These are phyloP conservation scores for Hyaloperonospora arabidopsidis DNA, from an alignment of 352 stramenopile genomes.

Conservation along the genomic window DNA sequence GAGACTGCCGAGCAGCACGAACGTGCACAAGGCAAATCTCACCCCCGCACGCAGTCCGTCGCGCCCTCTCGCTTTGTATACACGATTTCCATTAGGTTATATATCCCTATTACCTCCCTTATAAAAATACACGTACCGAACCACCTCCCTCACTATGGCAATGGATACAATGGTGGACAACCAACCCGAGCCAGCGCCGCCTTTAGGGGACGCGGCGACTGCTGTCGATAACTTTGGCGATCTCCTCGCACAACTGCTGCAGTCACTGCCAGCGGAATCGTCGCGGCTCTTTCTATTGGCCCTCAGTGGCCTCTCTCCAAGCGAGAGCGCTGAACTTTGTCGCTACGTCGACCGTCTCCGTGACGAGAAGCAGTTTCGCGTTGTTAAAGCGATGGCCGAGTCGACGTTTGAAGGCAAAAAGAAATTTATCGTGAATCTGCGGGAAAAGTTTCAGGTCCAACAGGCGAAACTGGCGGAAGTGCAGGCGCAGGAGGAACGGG, in stretches of 20 bases:
- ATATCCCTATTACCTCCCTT: too few species aligned
- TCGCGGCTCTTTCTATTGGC: slow-evolving; percentile 68
- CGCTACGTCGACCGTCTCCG: slow-evolving; percentile 65
- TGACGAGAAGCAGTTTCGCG: slow-evolving; percentile 79
- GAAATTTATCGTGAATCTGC: slow-evolving; percentile 60
- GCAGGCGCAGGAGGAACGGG: slow-evolving; percentile 45
- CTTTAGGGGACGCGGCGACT: slow-evolving; percentile 13
- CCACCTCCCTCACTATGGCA: neutral
- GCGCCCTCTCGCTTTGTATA: too few species aligned
- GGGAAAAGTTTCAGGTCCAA: slow-evolving; percentile 64
- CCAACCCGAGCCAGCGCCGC: slow-evolving; percentile 28
- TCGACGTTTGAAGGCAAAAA: slow-evolving; percentile 72
- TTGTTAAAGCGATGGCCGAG: slow-evolving; percentile 80
- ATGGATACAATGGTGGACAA: slow-evolving; percentile 31
- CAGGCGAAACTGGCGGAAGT: slow-evolving; percentile 47
- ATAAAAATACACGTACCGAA: too few species aligned
- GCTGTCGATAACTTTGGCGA: slow-evolving; percentile 53
- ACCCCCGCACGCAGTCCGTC: too few species aligned
- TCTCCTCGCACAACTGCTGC: slow-evolving; percentile 65
- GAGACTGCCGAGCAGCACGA: too few species aligned
- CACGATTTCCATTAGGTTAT: too few species aligned
- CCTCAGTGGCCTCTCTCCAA: slow-evolving; percentile 60
- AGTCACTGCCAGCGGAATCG: slow-evolving; percentile 60
- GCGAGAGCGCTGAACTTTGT: slow-evolving; percentile 68
- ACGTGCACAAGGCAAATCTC: too few species aligned